These are phyloP conservation scores for Chenopodium formosanum DNA, from an alignment of 148 eudicot species.

Conservation along the genomic window DNA sequence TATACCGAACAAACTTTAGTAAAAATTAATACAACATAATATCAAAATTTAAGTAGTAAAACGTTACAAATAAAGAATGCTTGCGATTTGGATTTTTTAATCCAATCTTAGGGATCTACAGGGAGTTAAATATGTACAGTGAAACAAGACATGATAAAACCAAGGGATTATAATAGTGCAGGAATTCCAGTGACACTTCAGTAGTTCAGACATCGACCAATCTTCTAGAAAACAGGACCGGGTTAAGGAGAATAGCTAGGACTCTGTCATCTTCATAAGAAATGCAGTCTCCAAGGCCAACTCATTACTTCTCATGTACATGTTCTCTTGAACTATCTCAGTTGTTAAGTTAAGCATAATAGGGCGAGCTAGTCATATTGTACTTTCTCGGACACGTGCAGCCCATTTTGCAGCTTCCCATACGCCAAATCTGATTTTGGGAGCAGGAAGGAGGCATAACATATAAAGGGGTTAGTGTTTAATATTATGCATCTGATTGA, in stretches of 20 bases:
- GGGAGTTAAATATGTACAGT: neutral
- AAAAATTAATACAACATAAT: too few species aligned
- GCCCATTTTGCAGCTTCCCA: conserved; percentile 99
- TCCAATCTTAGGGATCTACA: neutral
- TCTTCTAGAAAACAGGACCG: neutral
- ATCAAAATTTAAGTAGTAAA: too few species aligned
- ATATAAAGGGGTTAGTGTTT: neutral
- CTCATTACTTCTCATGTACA: conserved; percentile 84
- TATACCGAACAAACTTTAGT: too few species aligned
- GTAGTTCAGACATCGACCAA: neutral
- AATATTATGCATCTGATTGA: neutral
- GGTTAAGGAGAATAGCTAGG: conserved; percentile 25
- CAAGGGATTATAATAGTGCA: neutral
- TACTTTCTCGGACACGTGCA: conserved; percentile 69
- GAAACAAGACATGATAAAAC: neutral
- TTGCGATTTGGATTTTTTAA: too few species aligned
- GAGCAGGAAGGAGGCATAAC: neutral
- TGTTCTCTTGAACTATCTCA: conserved; percentile 81
- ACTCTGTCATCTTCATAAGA: conserved; percentile 67
- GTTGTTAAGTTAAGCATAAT: conserved; percentile 71
- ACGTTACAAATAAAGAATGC: too few species aligned
- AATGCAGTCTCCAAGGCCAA: conserved; percentile 82
- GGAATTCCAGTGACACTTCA: neutral
- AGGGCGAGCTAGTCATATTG: conserved; percentile 75
- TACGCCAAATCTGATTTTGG: conserved; percentile 67